Percentiles rank a stretch among this genome's conserved stretches.
Evolutionary conservation across 2,329 filamentous ascomycete species (phyloP).

Genomic region (Rutstroemia sp.): DNA sequence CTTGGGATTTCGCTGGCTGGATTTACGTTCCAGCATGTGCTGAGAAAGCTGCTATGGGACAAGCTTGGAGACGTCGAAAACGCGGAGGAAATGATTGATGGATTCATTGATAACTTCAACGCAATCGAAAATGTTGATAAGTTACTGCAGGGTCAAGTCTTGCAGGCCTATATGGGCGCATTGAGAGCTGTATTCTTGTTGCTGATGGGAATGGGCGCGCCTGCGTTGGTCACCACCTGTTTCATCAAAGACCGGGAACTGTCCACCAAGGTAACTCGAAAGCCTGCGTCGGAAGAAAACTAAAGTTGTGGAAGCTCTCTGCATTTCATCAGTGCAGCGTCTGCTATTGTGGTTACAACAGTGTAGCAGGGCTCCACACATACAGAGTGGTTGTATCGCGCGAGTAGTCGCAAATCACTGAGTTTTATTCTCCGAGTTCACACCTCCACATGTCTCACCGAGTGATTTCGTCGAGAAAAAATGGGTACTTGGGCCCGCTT

Average conservation of each 20-base stretch:
- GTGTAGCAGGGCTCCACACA: too few species aligned
- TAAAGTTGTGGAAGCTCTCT: too few species aligned
- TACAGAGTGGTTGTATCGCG: too few species aligned
- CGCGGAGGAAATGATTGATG: background rate
- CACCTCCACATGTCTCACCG: too few species aligned
- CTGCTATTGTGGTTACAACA: too few species aligned
- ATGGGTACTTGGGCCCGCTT: too few species aligned
- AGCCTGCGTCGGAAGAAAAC: background rate
- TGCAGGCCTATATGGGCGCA: conserved; percentile 6
- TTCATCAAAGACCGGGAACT: conserved; percentile 2
- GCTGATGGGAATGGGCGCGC: background rate
- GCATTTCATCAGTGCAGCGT: too few species aligned
- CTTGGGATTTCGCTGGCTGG: conserved; percentile 44
- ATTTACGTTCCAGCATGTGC: conserved; percentile 12
- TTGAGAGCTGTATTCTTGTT: conserved; percentile 5
- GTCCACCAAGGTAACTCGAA: background rate
- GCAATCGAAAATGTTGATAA: background rate
- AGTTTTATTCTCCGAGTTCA: too few species aligned
- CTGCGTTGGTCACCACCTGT: background rate
- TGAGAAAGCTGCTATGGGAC: conserved; percentile 5
- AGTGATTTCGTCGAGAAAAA: too few species aligned
- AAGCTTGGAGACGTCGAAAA: conserved; percentile 9
- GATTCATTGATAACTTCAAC: background rate
- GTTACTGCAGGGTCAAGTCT: background rate
- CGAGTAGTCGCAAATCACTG: too few species aligned